A percentile compares a stretch with the other conserved stretches of the same genome.
Evolutionary conservation across 345 rosid genomes (phyloP).

Genomic region (Acer saccharum): DNA sequence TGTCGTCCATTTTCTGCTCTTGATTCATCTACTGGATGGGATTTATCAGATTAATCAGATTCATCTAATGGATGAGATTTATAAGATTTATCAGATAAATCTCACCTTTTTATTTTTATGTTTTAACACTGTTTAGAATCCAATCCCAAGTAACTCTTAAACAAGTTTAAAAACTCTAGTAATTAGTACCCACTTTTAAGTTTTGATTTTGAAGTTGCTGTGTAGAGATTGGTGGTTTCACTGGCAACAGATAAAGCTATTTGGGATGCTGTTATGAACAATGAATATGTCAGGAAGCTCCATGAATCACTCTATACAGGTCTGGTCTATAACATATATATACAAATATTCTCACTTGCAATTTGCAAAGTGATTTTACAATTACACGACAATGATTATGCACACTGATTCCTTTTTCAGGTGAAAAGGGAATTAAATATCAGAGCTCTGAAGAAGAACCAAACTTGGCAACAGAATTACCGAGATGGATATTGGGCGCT

Average conservation of each 20-base stretch:
- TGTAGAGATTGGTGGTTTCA: conserved; percentile 50
- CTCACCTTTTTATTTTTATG: no score
- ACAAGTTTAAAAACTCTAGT: no score
- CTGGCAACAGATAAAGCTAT: conserved; percentile 50
- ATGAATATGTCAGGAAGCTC: conserved; percentile 41
- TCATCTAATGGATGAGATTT: no score
- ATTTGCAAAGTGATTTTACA: no score
- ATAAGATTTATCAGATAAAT: no score
- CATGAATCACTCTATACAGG: conserved; percentile 31
- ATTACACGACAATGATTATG: background rate
- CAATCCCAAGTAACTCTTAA: no score
- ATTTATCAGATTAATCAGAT: no score
- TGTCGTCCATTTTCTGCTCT: no score
- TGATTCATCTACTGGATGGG: no score
- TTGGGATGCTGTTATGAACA: conserved; percentile 56
- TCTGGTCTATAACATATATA: conserved; percentile 9
- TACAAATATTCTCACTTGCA: no score
- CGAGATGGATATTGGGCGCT: conserved; percentile 42
- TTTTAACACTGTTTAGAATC: no score
- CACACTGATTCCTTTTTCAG: conserved; percentile 26
- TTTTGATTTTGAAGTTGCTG: no score
- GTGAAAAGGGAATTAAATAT: conserved; percentile 12
- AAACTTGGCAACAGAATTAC: background rate
- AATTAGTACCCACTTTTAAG: background rate
- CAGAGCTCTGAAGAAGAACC: conserved; percentile 18